A percentile compares a stretch with the other conserved stretches of the same genome.
Conservation (phyloP, 106 monocot species). For the Dioscorea dumetorum region DNA sequence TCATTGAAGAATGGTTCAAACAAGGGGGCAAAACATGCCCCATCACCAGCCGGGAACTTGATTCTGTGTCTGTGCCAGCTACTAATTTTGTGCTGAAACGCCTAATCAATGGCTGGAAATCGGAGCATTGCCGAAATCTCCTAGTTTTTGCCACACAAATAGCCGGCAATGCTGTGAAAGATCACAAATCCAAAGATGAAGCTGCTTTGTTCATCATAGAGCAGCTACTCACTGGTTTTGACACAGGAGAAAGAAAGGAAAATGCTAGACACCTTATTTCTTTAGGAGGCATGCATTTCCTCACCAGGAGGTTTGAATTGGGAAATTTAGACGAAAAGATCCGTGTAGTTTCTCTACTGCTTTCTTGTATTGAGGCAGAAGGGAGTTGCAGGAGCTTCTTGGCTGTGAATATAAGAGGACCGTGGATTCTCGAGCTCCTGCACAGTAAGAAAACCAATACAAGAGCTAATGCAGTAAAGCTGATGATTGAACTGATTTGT, state of each 20-base stretch:
- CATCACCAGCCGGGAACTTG: not conserved
- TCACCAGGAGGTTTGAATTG: conserved; percentile 17
- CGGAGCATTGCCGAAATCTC: conserved; percentile 18
- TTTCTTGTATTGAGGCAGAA: conserved; percentile 38
- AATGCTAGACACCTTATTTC: conserved; percentile 36
- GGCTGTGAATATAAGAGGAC: conserved; percentile 15
- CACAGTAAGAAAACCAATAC: conserved; percentile 19
- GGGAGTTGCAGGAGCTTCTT: conserved; percentile 44
- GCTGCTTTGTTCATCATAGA: conserved; percentile 21
- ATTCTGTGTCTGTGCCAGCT: not conserved
- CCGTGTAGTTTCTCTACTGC: conserved; percentile 11
- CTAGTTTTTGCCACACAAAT: conserved; percentile 8
- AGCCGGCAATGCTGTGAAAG: conserved; percentile 1
- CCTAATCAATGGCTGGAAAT: conserved; percentile 17
- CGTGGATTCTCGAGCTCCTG: conserved; percentile 32
- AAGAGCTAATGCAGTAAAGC: conserved; percentile 16
- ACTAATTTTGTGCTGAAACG: conserved; percentile 5
- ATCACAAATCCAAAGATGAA: conserved; percentile 17
- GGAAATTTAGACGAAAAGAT: conserved; percentile 24
- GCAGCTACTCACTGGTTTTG: conserved; percentile 15
- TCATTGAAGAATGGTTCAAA: not conserved
- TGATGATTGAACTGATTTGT: conserved; percentile 46
- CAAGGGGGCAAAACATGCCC: not conserved
- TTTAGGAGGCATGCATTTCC: conserved; percentile 39
- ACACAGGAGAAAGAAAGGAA: conserved; percentile 19